Conservation (phyloP, 1,284 basidiomycete species). For the Ceratobasidium papillatum region DNA sequence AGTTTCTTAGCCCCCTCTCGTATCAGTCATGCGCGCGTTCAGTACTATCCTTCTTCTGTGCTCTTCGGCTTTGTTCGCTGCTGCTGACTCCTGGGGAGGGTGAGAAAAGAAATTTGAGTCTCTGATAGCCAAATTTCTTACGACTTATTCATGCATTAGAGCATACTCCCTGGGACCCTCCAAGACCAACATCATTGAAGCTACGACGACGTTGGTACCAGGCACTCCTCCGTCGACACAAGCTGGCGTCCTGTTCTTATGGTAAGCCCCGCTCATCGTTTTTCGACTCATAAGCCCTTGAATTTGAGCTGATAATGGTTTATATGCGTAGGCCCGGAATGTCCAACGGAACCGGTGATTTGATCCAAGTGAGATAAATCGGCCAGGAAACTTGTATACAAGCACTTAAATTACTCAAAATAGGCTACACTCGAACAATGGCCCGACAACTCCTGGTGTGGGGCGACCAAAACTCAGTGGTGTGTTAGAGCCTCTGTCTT, state of each 20-base stretch:
- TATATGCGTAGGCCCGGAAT: too few relatives aligned
- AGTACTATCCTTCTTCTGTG: constrained; percentile 15
- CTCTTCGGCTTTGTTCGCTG: constrained; percentile 26
- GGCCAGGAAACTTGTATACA: neutral
- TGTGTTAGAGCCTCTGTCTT: constrained; percentile 36
- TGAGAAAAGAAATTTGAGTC: neutral
- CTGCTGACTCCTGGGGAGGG: constrained; percentile 40
- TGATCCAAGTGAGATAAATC: constrained; percentile 4
- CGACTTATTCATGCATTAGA: constrained; percentile 3
- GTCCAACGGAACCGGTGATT: constrained; percentile 36
- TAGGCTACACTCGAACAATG: constrained; percentile 31
- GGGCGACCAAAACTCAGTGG: constrained; percentile 28
- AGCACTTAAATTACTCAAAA: neutral
- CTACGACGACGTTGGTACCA: constrained; percentile 18
- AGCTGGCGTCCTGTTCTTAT: constrained; percentile 33
- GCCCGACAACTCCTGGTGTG: constrained; percentile 38
- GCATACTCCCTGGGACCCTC: constrained; percentile 33
- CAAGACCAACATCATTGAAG: constrained; percentile 33
- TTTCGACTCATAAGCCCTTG: too few relatives aligned
- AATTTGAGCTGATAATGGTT: too few relatives aligned
- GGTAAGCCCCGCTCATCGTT: too few relatives aligned
- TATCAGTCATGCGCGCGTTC: constrained; percentile 6
- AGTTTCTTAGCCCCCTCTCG: too few relatives aligned
- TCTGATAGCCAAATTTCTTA: neutral
- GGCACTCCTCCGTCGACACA: constrained; percentile 28